These are phyloP conservation scores for Fusarium heterosporum DNA, from an alignment of 2,329 filamentous ascomycete genomes.

Conservation along the genomic window DNA sequence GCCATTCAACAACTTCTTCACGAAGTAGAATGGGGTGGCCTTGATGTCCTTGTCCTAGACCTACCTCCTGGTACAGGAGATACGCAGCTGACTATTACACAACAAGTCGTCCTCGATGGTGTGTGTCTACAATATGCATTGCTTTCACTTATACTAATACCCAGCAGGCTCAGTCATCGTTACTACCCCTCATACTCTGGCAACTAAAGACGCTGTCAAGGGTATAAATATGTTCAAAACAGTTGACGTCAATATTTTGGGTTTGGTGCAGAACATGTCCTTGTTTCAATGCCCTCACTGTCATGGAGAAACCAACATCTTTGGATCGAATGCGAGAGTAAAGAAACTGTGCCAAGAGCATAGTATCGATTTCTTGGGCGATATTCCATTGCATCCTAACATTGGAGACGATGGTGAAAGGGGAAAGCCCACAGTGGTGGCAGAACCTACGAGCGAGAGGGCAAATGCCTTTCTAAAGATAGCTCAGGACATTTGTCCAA, in stretches of 20 bases:
- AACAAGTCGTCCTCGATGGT: constrained; percentile 91
- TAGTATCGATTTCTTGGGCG: constrained; percentile 82
- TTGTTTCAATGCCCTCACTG: constrained; percentile 86
- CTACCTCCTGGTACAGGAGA: constrained; percentile 95
- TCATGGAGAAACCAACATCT: constrained; percentile 78
- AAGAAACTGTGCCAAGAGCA: constrained; percentile 76
- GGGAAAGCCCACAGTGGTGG: constrained; percentile 90
- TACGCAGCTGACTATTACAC: constrained; percentile 95
- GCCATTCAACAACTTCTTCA: constrained; percentile 95
- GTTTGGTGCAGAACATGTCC: constrained; percentile 93
- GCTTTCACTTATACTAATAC: constrained; percentile 5
- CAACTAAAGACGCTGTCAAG: constrained; percentile 90
- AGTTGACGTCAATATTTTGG: constrained; percentile 82
- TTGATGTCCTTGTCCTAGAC: constrained; percentile 91
- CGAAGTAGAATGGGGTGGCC: constrained; percentile 90
- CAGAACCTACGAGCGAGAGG: constrained; percentile 81
- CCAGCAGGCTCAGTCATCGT: constrained; percentile 80
- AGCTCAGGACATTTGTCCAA: constrained; percentile 66
- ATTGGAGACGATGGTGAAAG: constrained; percentile 90
- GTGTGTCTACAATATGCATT: constrained; percentile 43
- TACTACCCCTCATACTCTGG: constrained; percentile 92
- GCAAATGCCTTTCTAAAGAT: constrained; percentile 79
- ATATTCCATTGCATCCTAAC: constrained; percentile 86
- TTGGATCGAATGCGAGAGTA: constrained; percentile 75
- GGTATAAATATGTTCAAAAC: constrained; percentile 94